Percentiles rank a stretch among this genome's conserved stretches.
Conservation (phyloP, 805 yeast genomes). For the Candida railenensis region DNA sequence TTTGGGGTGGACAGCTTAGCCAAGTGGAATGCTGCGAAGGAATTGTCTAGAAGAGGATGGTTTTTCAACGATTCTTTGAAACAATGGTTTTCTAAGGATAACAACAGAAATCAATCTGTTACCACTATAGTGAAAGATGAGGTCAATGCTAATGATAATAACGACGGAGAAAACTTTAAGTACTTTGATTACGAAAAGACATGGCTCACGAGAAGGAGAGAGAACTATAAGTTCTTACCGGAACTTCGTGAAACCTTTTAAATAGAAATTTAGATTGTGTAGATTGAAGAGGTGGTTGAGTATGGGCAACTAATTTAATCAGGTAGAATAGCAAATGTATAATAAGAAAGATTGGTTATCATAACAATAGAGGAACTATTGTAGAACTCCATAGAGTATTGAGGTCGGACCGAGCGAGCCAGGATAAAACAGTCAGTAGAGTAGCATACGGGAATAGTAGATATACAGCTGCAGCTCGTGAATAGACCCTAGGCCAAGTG, state of each 20-base stretch:
- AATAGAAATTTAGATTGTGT: not conserved
- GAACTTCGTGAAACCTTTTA: slow-evolving; percentile 30
- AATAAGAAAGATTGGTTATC: too few species aligned
- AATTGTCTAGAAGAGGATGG: slow-evolving; percentile 82
- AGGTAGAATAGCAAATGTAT: too few species aligned
- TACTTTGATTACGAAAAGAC: slow-evolving; percentile 78
- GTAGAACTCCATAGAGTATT: too few species aligned
- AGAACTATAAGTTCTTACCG: slow-evolving; percentile 32
- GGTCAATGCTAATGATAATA: slow-evolving; percentile 16
- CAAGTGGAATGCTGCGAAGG: slow-evolving; percentile 66
- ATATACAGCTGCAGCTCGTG: too few species aligned
- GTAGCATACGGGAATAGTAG: too few species aligned
- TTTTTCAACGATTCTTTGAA: slow-evolving; percentile 64
- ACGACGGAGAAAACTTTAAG: slow-evolving; percentile 58
- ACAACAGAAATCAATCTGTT: slow-evolving; percentile 32
- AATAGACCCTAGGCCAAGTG: too few species aligned
- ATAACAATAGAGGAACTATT: too few species aligned
- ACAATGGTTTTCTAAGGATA: slow-evolving; percentile 80
- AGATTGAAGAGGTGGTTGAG: not conserved
- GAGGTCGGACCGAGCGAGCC: too few species aligned
- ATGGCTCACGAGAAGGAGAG: slow-evolving; percentile 49
- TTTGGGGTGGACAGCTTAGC: slow-evolving; percentile 35
- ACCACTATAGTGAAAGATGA: slow-evolving; percentile 14
- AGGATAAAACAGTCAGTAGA: too few species aligned
- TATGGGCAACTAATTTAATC: too few species aligned